These are phyloP conservation scores for Yamadazyma atmosphaerica DNA, from an alignment of 1,139 yeast species.

Conservation along the genomic window DNA sequence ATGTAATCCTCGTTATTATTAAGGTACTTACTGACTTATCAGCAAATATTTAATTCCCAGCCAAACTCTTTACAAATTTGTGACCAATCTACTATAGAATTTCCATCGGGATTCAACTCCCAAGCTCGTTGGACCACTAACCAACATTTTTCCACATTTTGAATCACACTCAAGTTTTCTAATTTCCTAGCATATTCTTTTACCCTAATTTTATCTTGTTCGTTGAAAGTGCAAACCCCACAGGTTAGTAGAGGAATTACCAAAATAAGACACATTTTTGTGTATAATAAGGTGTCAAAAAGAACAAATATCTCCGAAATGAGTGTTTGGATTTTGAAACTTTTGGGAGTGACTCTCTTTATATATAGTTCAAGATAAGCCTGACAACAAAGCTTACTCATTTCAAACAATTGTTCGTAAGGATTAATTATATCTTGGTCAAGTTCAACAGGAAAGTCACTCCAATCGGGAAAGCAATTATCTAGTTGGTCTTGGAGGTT, in stretches of 20 bases:
- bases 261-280: conserved; percentile 12
- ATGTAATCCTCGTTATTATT: no score
- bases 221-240: conserved; percentile 24
- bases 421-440: background rate
- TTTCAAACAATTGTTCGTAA: background rate
- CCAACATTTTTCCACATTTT: conserved; percentile 21
- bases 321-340: conserved; percentile 6
- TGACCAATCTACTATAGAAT: conserved; percentile 27
- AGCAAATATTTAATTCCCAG: conserved; percentile 27
- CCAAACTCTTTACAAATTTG: conserved; percentile 29
- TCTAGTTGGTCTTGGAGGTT: background rate
- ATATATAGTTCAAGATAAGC: conserved; percentile 11
- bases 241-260: conserved; percentile 21
- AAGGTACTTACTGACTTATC: no score
- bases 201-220: conserved; percentile 17
- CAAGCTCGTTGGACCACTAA: conserved; percentile 26
- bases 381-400: conserved; percentile 8
- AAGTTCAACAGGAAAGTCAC: background rate
- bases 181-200: conserved; percentile 9
- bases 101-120: conserved; percentile 27
- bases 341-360: conserved; percentile 10
- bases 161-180: conserved; percentile 20
- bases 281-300: conserved; percentile 9
- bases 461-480: background rate
- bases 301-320: conserved; percentile 5